Base-by-base conservation (phyloP, 768 basidiomycete genomes). In the Hygrophoropsis aurantiaca region DNA sequence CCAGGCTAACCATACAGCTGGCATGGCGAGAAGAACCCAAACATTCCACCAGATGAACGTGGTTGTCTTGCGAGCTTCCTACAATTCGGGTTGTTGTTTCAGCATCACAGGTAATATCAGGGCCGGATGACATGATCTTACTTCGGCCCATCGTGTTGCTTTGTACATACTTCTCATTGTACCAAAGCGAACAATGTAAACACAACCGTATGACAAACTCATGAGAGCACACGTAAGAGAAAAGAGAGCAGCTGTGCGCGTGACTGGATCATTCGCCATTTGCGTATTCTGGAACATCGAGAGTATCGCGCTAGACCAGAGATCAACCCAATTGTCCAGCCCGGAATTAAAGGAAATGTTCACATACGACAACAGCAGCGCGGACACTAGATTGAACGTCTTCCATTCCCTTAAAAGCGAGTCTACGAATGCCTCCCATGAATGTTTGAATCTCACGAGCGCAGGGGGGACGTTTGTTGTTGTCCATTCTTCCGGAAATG, bases 361-460 rank as follows among this genome's bases (percentile, higher is more conserved):
- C 42, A 69, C 75, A 23, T 44, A 78, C 77, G 78, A 71, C 56
- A 69, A 66, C 4, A 79, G 65, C 18, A 90, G 61, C 6, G 84
- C 87, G 11, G 85, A 88, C 16, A 90, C 79, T 16, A 89, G 71
- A 55, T 89, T 89, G 34, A 80, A 57, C 5, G 85, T 88, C 68
- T 88, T 88, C 85, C 85, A 88, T 55, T 88, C 86, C 21, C 79
- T 74, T 51, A 80, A 50, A n/a, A 89, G 68, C 1, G 83, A 80
- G 45, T 85, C 82, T 10, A 88, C 75, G 53, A 90, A 87, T 0
- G 58, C 64, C 62, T 89, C 87, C 87, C 87, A 90, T 2, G 81
- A 75, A 6, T 58, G 53, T 52, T 75, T 77, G 72, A 90, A 90
- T 40, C 82, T 70, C 7, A 80, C 66, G 33, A 88, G 61, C 5